Conservation (phyloP, 805 yeast genomes). For the Candida orba region DNA sequence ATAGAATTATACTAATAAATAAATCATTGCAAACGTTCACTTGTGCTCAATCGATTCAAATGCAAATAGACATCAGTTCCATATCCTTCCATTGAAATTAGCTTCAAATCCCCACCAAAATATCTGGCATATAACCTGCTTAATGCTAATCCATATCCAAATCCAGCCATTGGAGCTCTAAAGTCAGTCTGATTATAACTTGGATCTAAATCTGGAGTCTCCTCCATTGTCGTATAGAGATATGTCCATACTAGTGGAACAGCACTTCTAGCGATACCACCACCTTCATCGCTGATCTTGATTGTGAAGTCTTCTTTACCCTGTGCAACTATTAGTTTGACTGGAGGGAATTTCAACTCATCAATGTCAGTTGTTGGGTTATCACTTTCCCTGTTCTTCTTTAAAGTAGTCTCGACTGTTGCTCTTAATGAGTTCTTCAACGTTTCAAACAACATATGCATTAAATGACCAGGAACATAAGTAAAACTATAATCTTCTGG, state of each 20-base stretch:
- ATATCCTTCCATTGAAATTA: constrained; percentile 89
- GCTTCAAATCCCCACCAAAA: constrained; percentile 83
- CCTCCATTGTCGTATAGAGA: constrained; percentile 79
- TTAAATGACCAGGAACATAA: constrained; percentile 90
- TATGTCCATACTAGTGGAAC: constrained; percentile 87
- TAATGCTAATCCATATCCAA: constrained; percentile 86
- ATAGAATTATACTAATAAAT: neutral
- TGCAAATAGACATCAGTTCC: constrained; percentile 91
- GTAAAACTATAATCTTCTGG: constrained; percentile 61
- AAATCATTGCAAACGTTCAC: constrained; percentile 23
- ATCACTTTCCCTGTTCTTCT: constrained; percentile 39
- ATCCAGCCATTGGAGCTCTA: constrained; percentile 90
- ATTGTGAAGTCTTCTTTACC: constrained; percentile 89
- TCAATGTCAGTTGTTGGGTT: constrained; percentile 32
- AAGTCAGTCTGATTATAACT: constrained; percentile 49
- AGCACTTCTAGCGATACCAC: constrained; percentile 82
- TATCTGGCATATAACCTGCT: constrained; percentile 81
- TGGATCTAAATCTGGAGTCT: constrained; percentile 47
- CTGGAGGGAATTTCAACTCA: constrained; percentile 72
- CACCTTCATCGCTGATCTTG: constrained; percentile 89
- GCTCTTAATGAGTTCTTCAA: constrained; percentile 83
- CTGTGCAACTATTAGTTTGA: constrained; percentile 79
- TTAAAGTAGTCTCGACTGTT: constrained; percentile 74
- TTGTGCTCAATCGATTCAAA: constrained; percentile 67
- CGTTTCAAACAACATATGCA: constrained; percentile 86